Evolutionary conservation across 805 yeast genomes (phyloP).

Genomic region (Cyberlindnera meyerae): DNA sequence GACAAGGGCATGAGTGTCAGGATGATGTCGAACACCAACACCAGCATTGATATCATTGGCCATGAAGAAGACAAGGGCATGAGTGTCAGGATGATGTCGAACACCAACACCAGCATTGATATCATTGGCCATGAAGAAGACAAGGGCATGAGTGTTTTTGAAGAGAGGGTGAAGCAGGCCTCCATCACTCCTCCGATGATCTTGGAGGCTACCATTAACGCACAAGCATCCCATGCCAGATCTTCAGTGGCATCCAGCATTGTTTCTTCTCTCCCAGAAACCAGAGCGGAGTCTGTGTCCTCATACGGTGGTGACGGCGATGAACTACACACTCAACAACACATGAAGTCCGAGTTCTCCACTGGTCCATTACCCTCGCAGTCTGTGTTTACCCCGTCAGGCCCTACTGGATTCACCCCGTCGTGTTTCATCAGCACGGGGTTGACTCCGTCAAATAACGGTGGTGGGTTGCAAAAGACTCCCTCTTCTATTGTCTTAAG

Average conservation of each 20-base stretch:
- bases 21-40: too few species aligned
- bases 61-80: too few species aligned
- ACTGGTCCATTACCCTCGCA: background rate
- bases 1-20: too few species aligned
- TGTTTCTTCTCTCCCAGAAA: conserved; percentile 2
- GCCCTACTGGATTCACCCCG: conserved; percentile 5
- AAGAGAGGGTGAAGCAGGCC: conserved; percentile 1
- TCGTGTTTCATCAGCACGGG: conserved; percentile 6
- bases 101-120: background rate
- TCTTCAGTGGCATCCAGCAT: conserved; percentile 5
- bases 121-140: conserved; percentile 3
- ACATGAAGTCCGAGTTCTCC: conserved; percentile 1
- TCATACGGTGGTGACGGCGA: background rate
- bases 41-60: too few species aligned
- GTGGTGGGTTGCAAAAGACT: conserved; percentile 9
- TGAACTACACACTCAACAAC: background rate
- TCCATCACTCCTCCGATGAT: background rate
- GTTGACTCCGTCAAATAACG: conserved; percentile 1
- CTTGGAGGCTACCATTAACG: background rate
- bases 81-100: background rate
- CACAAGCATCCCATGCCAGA: background rate
- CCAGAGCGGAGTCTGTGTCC: conserved; percentile 2
- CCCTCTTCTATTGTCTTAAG: conserved; percentile 3
- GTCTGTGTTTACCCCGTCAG: conserved; percentile 4
- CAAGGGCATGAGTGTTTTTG: conserved; percentile 3